phyloP scores from a whole-genome alignment of 1,284 basidiomycete species.

The Tremellales sp. region DNA sequence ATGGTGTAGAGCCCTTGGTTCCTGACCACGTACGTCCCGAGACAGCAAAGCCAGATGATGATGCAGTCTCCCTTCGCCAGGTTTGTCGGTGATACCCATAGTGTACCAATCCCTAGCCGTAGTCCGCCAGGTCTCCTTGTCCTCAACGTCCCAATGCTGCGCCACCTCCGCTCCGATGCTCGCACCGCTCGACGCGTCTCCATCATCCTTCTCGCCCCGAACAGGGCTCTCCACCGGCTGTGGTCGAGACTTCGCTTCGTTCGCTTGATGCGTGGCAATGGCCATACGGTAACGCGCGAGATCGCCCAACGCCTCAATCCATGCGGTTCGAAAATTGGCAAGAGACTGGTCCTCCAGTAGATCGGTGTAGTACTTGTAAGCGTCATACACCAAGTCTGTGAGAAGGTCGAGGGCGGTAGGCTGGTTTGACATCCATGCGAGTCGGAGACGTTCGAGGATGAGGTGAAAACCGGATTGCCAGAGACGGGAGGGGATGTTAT shows the following conservation, averaged over 20 bases:
- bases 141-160: constrained; percentile 78
- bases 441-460: constrained; percentile 81
- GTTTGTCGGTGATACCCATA: constrained; percentile 77
- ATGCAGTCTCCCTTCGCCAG: constrained; percentile 86
- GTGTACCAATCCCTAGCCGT: constrained; percentile 93
- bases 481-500: constrained; percentile 88
- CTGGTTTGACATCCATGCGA: constrained; percentile 57
- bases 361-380: constrained; percentile 88
- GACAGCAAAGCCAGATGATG: constrained; percentile 89
- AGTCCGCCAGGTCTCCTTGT: constrained; percentile 85
- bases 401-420: constrained; percentile 61
- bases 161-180: constrained; percentile 86
- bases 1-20: constrained; percentile 84
- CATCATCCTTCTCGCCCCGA: constrained; percentile 9
- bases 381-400: constrained; percentile 88
- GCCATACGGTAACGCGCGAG: constrained; percentile 92
- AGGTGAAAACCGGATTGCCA: constrained; percentile 91
- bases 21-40: constrained; percentile 74
- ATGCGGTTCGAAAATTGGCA: constrained; percentile 67
- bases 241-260: constrained; percentile 29
- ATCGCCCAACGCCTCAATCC: constrained; percentile 95
- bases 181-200: constrained; percentile 51
- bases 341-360: constrained; percentile 79
- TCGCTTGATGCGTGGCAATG: constrained; percentile 57
- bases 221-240: not conserved